Evolutionary conservation across 129 eudicot genomes (phyloP), one percentile per base, ranked within the genome.

Genomic region (Artemisia annua): DNA sequence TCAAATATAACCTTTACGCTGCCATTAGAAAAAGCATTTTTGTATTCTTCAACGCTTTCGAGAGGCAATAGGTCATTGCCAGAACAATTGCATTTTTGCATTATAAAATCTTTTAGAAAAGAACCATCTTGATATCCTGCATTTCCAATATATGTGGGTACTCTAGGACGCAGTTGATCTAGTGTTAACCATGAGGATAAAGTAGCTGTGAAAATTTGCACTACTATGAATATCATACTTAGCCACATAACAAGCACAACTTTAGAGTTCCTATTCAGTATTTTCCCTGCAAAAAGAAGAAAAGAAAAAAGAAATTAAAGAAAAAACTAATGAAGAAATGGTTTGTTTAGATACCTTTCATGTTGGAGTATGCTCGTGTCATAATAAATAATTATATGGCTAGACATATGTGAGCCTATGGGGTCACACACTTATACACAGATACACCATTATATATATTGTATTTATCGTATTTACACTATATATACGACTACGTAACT

Each of bases 231-330:
- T 10, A 70, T 39, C 75, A 70, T 70, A 56, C 75, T 32, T 16
- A 70, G 66, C 75, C 75, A 70, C 55, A 70, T 55, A 5, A 70
- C 75, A 9, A 70, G 65, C 65, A 70, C 75, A 12, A 56, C 66
- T 12, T 56, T 70, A 6, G 75, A 70, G 75, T 53, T 30, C 14
- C 13, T 70, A 15, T 70, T 70, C 3, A n/a, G 19, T 56, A 70
- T 70, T 55, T 39, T 70, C 39, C 75, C 75, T 70, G 66, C 44
- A 56, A 39, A 56, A 39, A 32, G 5, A 32, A 32, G 1, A 30
- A 4, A 30, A 30, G 0, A 30, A 30, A 3, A 30, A 30, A 30
- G 28, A 1, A 30, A 30, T 30, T 30, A 30, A 30, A 30, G 35
- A 30, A 30, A 30, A 30, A 30, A 30, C 5, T 30, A 30, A 30